phyloP scores from a whole-genome alignment of 2,329 filamentous ascomycete genomes.

The Venturia carpophila region DNA sequence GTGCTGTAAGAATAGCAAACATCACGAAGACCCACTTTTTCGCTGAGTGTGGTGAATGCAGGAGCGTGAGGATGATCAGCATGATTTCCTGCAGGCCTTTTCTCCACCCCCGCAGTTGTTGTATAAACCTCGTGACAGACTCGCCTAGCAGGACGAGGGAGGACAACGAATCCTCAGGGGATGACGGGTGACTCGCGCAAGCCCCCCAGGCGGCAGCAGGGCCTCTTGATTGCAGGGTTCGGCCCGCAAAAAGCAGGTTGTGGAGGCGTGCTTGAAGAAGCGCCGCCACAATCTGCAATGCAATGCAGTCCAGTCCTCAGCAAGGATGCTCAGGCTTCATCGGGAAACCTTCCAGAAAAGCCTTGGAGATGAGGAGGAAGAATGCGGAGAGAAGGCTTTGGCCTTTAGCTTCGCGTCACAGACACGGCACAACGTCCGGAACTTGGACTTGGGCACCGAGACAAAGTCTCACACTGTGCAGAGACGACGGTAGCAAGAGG shows the following conservation, averaged over 20 bases:
- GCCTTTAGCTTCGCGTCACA: not conserved
- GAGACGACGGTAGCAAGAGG: not conserved
- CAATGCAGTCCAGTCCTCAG: not conserved
- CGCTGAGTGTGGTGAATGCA: not conserved
- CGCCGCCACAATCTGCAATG: not conserved
- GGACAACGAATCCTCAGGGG: not conserved
- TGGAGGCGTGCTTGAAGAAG: not conserved
- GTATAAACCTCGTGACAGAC: not conserved
- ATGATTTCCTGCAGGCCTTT: not conserved
- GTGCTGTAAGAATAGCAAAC: not conserved
- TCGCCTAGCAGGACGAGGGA: not conserved
- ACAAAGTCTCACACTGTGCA: not conserved
- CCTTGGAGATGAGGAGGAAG: not conserved
- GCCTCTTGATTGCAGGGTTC: not conserved
- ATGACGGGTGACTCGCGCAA: not conserved
- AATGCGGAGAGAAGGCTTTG: not conserved
- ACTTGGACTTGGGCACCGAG: not conserved
- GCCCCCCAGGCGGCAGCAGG: not conserved
- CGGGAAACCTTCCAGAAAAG: not conserved
- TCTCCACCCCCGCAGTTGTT: constrained; percentile 1
- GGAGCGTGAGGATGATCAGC: not conserved
- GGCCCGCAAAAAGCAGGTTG: not conserved
- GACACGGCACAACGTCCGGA: not conserved
- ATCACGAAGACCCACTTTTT: not conserved
- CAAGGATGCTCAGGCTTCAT: not conserved